Evolutionary conservation across 345 rosid species (phyloP).

Genomic region (Eucalyptus regnans): DNA sequence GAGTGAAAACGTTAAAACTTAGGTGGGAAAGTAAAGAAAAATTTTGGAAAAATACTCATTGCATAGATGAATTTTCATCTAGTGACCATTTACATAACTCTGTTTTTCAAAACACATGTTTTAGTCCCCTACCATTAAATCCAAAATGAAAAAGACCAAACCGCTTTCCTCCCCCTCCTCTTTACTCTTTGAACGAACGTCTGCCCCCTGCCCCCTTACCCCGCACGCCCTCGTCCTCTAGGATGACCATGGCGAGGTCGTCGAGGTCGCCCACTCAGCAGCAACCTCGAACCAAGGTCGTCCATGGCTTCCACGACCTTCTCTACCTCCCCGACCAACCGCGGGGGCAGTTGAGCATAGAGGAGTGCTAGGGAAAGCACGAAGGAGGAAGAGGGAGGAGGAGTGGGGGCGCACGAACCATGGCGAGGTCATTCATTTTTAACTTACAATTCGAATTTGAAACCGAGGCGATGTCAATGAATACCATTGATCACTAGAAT

Average conservation of each 20-base stretch:
- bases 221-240: neutral
- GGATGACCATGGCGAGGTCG: neutral
- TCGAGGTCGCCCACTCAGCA: neutral
- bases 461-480: rapidly evolving
- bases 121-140: neutral
- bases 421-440: neutral
- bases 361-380: neutral
- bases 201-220: neutral
- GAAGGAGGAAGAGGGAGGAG: neutral
- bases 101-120: neutral
- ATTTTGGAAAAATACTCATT: neutral
- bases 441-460: neutral
- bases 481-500: neutral
- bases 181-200: neutral
- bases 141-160: neutral
- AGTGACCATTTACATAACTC: neutral
- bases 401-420: neutral
- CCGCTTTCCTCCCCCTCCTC: neutral
- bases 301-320: neutral
- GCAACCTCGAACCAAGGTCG: neutral
- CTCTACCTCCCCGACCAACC: neutral
- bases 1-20: neutral
- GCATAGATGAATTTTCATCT: neutral
- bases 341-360: neutral
- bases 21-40: neutral